Percentiles rank a stretch among this genome's conserved stretches.
phyloP scores from a whole-genome alignment of 768 basidiomycete genomes.

The Suillus spraguei region DNA sequence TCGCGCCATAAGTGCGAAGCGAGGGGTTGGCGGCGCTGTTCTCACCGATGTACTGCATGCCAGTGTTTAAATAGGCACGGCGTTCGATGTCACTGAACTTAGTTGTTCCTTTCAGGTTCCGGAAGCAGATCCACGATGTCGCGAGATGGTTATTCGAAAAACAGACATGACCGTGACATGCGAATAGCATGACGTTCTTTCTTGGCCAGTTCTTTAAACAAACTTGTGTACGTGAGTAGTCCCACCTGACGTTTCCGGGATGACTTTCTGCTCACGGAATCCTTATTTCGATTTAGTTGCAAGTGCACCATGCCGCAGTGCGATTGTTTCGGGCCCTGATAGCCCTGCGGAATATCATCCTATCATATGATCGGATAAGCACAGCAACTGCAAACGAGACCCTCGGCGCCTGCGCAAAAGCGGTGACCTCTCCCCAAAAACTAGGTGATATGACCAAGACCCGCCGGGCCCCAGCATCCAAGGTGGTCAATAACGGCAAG shows the following conservation, averaged over 20 bases:
- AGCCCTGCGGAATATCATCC: not conserved
- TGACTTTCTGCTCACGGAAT: not conserved
- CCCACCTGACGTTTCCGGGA: not conserved
- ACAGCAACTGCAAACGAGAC: not conserved
- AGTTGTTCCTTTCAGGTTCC: not conserved
- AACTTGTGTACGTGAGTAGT: not conserved
- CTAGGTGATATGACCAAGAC: not conserved
- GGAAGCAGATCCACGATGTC: not conserved
- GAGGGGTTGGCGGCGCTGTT: not conserved
- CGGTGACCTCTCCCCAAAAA: not conserved
- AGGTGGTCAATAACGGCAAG: not conserved
- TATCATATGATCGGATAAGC: slow-evolving; percentile 2
- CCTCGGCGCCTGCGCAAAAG: slow-evolving; percentile 1
- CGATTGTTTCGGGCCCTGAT: not conserved
- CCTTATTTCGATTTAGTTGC: not conserved
- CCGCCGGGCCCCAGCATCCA: not conserved
- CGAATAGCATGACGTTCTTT: not conserved
- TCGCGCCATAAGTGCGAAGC: not conserved
- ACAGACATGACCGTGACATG: not conserved
- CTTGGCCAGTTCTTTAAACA: not conserved
- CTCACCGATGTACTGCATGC: too few species aligned
- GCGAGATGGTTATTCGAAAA: not conserved
- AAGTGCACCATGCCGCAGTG: not conserved
- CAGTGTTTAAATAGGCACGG: not conserved
- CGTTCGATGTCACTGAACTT: not conserved